Conservation (phyloP, 305 asterid species). For the Fraxinus greggii region DNA sequence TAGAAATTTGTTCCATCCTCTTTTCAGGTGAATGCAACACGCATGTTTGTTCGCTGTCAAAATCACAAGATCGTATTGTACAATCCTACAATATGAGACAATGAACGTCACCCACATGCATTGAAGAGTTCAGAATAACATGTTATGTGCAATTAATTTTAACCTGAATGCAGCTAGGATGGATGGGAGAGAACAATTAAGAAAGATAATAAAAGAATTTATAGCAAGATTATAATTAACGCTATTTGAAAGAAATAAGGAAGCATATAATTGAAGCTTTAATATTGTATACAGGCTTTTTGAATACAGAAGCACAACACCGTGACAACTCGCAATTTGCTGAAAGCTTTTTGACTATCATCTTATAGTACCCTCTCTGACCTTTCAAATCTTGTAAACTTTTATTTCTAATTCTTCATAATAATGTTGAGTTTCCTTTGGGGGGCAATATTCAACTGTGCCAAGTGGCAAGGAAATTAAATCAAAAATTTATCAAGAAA, state of each 20-base stretch:
- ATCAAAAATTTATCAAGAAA: background rate
- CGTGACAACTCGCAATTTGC: background rate
- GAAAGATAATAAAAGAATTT: background rate
- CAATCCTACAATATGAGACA: constrained; percentile 64
- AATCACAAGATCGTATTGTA: constrained; percentile 95
- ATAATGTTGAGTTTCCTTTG: background rate
- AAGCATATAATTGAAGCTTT: constrained; percentile 18
- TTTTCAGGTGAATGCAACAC: constrained; percentile 98
- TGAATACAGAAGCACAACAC: background rate
- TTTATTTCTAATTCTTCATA: background rate
- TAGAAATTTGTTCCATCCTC: constrained; percentile 86
- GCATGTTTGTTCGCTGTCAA: constrained; percentile 93
- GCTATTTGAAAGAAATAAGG: background rate
- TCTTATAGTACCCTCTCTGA: background rate
- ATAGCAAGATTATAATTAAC: background rate
- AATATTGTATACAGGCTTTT: background rate
- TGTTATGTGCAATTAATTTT: constrained; percentile 3
- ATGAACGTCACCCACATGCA: constrained; percentile 26
- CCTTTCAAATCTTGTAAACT: background rate
- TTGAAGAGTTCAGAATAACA: constrained; percentile 17
- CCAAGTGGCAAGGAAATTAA: background rate
- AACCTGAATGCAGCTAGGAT: constrained; percentile 18
- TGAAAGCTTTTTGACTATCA: background rate
- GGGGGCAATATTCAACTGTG: background rate
- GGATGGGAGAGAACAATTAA: constrained; percentile 12